Base-by-base conservation (phyloP, 306 rosid genomes). In the Rosa chinensis region DNA sequence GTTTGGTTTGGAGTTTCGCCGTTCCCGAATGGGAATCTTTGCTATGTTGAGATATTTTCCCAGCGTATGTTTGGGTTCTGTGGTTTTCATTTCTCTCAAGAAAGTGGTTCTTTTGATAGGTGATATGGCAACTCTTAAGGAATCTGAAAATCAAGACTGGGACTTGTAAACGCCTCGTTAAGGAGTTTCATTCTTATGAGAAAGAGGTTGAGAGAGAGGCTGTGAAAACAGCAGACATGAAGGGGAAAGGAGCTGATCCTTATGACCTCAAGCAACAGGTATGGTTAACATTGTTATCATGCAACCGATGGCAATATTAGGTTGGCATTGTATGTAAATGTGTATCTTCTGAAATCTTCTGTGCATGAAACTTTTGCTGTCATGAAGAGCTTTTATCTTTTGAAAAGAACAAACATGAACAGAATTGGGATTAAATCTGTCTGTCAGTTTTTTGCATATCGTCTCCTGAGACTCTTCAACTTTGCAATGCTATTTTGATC, bases 221-320 rank as follows among this genome's bases (percentile, higher is more conserved):
- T 76, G 83, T 92, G 18, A 93, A 89, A 83, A 93, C 98, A 5
- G 87, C 91, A 55, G 93, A 93, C 79, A 93, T 91, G 98, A 93
- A 91, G 79, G 92, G 87, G 53, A 89, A 84, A 77, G 93, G 97
- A 56, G 94, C 98, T 68, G 98, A 93, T 61, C 90, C 89, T 59
- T 86, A 91, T 84, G 98, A 93, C 75, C 94, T 93, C 73, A 93
- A 91, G 87, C 98, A 93, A 80, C 98, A 93, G 94, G 98, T 88
- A 79, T 37, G 70, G 20, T 32, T 32, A 32, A 62, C 66, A 32
- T 63, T 55, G 52, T 12, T 52, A 6, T 43, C 45, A 43, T 43
- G 8, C 8, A 1, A 18, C 37, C 48, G 0, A 35, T 14, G 10
- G 64, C 2, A 43, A 14, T 75, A 32, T 32, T 2, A 2, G 2